phyloP scores from a whole-genome alignment of 2,329 filamentous ascomycete species.

The Penicillium sp. region DNA sequence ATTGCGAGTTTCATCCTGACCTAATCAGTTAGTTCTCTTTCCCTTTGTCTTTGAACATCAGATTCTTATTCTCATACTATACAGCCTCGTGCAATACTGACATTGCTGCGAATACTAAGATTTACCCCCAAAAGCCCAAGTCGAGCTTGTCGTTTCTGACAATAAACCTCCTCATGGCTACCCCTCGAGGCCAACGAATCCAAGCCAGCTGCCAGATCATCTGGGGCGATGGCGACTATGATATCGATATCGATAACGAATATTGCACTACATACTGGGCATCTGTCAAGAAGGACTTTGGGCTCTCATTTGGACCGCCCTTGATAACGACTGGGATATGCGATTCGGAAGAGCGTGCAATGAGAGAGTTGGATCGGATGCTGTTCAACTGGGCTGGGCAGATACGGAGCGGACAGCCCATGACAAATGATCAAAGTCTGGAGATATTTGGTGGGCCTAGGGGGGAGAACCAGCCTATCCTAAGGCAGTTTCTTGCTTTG shows the following conservation, averaged over 20 bases:
- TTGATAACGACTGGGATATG: conserved; percentile 16
- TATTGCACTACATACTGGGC: conserved; percentile 12
- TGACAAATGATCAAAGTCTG: conserved; percentile 7
- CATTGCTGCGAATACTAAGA: no score
- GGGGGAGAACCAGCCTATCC: neutral
- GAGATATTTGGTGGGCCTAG: conserved; percentile 9
- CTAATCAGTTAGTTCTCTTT: neutral
- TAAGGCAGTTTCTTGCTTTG: conserved; percentile 7
- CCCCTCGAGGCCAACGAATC: conserved; percentile 11
- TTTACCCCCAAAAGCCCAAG: no score
- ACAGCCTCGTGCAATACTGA: no score
- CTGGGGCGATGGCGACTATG: conserved; percentile 18
- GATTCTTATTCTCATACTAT: no score
- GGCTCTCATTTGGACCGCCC: conserved; percentile 14
- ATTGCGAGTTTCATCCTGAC: no score
- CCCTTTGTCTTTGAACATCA: neutral
- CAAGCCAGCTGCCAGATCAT: conserved; percentile 18
- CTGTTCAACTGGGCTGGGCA: conserved; percentile 10
- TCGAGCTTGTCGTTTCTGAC: no score
- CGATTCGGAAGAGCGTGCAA: conserved; percentile 13
- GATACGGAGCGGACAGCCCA: conserved; percentile 12
- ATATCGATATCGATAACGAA: conserved; percentile 18
- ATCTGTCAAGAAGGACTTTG: conserved; percentile 11
- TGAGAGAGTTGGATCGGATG: conserved; percentile 18
- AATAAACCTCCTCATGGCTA: neutral